Evolutionary conservation across 148 eudicot genomes (phyloP), one percentile per base, ranked within the genome.

Genomic region (Selenicereus undatus): DNA sequence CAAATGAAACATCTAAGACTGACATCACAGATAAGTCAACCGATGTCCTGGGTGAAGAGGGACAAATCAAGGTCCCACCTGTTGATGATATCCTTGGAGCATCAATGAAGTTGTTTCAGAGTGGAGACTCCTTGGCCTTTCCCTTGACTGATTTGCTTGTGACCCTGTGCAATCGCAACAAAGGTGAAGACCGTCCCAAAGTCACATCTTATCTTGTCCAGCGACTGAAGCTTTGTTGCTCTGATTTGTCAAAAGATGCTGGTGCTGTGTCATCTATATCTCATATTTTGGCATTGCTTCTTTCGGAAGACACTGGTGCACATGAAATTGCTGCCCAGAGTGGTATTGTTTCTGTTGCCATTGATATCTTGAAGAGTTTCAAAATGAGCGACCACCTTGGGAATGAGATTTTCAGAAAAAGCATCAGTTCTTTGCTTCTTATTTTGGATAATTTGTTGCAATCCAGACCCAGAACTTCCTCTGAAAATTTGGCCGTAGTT

Each of bases 371-470:
- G 86, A 86, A 76, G 80, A 90, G 85, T 75, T 86, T 88, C 50
- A 86, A 85, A 80, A 83, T 85, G 60, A 83, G 80, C 80, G 81
- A 83, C 82, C 89, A 84, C 76, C 86, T 88, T 21, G 86, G 84
- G 48, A 82, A 77, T 81, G 94, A 91, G 83, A 73, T 85, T 36
- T 58, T 87, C 79, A 86, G 81, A 12, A 93, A 92, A 84, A 89
- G 91, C 80, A 87, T 90, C 64, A 92, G 95, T 81, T 83, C 99
- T n/a, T 85, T 96, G 72, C 93, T 96, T 74, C 97, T 96, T 82
- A 88, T 93, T 79, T 82, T 96, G 93, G 97, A 93, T 89, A 91
- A 85, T 80, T 84, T 96, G 90, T 83, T 94, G 88, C 98, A 96
- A 82, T 86, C 90, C 43, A 91, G 88, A 84, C 93, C 98, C 54